phyloP scores from a whole-genome alignment of 192 early-diverging fungal species.

The Backusella australiensis region DNA sequence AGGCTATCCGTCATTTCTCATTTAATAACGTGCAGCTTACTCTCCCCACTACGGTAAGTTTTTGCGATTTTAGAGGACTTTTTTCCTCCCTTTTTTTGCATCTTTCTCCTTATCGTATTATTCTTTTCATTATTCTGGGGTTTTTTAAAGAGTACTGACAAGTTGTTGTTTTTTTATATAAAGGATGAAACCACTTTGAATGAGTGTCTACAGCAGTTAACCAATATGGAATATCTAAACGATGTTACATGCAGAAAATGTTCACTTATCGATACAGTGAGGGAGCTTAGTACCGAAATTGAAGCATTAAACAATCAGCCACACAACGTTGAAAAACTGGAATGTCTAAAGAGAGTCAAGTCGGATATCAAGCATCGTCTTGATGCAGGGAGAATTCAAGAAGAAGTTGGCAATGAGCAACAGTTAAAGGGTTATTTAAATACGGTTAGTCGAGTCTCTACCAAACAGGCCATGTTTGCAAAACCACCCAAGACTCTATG shows the following conservation, averaged over 20 bases:
- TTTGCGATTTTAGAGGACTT: not conserved
- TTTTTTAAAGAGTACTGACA: not conserved
- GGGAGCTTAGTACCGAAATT: not conserved
- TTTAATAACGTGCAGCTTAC: constrained; percentile 79
- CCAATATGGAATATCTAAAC: constrained; percentile 59
- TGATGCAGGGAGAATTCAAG: constrained; percentile 19
- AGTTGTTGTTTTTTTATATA: not conserved
- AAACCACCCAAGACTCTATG: constrained; percentile 72
- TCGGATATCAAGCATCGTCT: constrained; percentile 23
- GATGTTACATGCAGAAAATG: constrained; percentile 70
- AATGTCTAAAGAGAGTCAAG: constrained; percentile 17
- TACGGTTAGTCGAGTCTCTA: constrained; percentile 39
- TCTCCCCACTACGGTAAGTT: constrained; percentile 46
- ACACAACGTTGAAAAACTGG: constrained; percentile 4
- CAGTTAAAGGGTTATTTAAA: not conserved
- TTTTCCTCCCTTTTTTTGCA: not conserved
- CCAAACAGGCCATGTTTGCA: constrained; percentile 79
- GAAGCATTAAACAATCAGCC: constrained; percentile 7
- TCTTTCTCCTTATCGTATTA: not conserved
- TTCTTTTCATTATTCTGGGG: not conserved
- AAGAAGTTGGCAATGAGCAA: constrained; percentile 17
- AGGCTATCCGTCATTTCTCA: constrained; percentile 73
- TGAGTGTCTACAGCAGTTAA: constrained; percentile 51
- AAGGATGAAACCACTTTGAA: constrained; percentile 52
- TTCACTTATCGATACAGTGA: constrained; percentile 49